Evolutionary conservation across 2,329 filamentous ascomycete species (phyloP).

Genomic region (Ascochyta clinopodiicola): DNA sequence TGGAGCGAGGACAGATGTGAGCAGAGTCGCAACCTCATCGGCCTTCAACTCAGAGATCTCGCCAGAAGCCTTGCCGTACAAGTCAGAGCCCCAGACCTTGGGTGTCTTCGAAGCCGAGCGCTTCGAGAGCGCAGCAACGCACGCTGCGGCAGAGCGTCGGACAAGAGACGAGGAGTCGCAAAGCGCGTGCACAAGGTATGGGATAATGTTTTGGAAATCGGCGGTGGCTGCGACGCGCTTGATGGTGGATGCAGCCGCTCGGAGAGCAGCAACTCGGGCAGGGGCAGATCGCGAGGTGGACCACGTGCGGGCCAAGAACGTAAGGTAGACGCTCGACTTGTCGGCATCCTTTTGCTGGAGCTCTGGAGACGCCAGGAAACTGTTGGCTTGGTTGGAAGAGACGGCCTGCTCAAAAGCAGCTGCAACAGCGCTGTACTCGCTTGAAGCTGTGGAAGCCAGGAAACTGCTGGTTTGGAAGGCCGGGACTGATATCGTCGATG

Average conservation of each 20-base stretch:
- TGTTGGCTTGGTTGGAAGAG: conserved; percentile 23
- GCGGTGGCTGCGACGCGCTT: conserved; percentile 50
- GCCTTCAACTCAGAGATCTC: conserved; percentile 69
- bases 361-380: conserved; percentile 62
- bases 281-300: conserved; percentile 73
- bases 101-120: conserved; percentile 20
- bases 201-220: conserved; percentile 82
- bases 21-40: conserved; percentile 54
- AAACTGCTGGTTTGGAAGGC: conserved; percentile 40
- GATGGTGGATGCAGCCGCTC: conserved; percentile 53
- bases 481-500: conserved; percentile 27
- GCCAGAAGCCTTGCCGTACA: conserved; percentile 67
- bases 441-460: conserved; percentile 23
- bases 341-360: conserved; percentile 63
- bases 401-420: conserved; percentile 40
- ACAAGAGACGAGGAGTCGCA: conserved; percentile 78
- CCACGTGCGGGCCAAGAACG: conserved; percentile 79
- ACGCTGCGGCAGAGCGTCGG: conserved; percentile 74
- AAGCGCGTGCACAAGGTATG: conserved; percentile 78
- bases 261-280: conserved; percentile 72
- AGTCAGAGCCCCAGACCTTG: conserved; percentile 31
- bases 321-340: conserved; percentile 71
- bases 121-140: conserved; percentile 54
- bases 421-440: conserved; percentile 40
- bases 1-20: conserved; percentile 74